Conservation (phyloP, 306 rosid species). For the Inga oerstediana region DNA sequence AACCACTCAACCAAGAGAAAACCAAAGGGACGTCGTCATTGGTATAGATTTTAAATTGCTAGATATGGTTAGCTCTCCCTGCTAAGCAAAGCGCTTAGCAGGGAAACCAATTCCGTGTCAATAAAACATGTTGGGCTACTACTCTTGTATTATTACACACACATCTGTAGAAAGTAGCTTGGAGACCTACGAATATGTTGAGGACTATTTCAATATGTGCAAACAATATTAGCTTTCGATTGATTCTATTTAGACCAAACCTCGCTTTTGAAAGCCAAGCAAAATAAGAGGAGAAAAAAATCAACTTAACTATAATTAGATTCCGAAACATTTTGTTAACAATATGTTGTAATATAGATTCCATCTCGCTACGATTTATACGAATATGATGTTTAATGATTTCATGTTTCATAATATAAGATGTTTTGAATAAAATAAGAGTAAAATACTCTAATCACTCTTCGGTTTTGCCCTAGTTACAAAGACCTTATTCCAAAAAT, state of each 20-base stretch:
- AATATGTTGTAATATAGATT: not conserved
- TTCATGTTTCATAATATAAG: too few relatives aligned
- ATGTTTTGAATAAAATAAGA: too few relatives aligned
- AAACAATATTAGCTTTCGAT: not conserved
- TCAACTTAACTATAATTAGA: too few relatives aligned
- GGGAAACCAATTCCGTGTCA: not conserved
- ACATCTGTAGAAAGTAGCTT: too few relatives aligned
- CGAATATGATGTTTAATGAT: too few relatives aligned
- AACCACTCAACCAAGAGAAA: not conserved
- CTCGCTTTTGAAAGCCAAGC: not conserved
- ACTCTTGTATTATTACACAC: not conserved
- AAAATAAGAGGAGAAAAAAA: not conserved
- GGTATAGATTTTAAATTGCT: constrained; percentile 13
- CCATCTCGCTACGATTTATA: not conserved
- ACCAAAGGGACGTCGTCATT: not conserved
- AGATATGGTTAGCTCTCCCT: too few relatives aligned
- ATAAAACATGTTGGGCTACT: not conserved
- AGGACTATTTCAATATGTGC: not conserved
- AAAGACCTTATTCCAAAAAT: not conserved
- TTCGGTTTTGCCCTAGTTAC: too few relatives aligned
- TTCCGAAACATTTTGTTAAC: too few relatives aligned
- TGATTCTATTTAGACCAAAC: not conserved
- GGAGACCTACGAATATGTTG: too few relatives aligned
- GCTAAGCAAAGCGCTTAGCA: too few relatives aligned
- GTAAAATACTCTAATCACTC: too few relatives aligned